These are phyloP conservation scores for Friedmanniomyces endolithicus DNA, from an alignment of 495 filamentous ascomycete species.

Conservation along the genomic window DNA sequence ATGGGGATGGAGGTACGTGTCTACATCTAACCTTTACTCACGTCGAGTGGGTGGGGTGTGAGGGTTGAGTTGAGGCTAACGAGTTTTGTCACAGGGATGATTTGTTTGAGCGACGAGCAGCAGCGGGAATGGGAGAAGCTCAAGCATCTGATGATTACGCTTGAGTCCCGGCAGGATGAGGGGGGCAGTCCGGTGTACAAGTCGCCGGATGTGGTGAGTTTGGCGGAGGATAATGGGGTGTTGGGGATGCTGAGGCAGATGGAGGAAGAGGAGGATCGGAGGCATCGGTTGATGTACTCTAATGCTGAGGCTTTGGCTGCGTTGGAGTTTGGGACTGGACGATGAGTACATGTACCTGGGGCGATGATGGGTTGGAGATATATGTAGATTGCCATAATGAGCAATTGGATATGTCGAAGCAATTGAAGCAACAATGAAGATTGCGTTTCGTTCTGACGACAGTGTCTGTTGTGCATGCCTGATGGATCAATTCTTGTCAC, in stretches of 20 bases:
- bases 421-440: too few species aligned
- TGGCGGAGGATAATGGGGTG: background rate
- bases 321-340: constrained; percentile 6
- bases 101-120: constrained; percentile 10
- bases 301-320: constrained; percentile 9
- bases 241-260: constrained; percentile 1
- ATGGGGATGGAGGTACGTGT: constrained; percentile 1
- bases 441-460: too few species aligned
- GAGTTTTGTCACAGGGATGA: background rate
- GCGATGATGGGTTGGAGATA: too few species aligned
- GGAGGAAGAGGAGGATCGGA: background rate
- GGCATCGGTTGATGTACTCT: background rate
- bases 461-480: too few species aligned
- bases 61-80: too few species aligned
- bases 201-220: background rate
- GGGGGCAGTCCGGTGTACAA: background rate
- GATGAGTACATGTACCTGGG: background rate
- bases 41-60: too few species aligned
- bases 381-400: too few species aligned
- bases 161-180: background rate
- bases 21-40: background rate
- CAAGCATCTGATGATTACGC: constrained; percentile 3
- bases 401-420: too few species aligned
- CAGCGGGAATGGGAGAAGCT: constrained; percentile 12
- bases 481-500: too few species aligned